Conservation (phyloP, 805 yeast genomes). For the Saccharomycopsis microspora region DNA sequence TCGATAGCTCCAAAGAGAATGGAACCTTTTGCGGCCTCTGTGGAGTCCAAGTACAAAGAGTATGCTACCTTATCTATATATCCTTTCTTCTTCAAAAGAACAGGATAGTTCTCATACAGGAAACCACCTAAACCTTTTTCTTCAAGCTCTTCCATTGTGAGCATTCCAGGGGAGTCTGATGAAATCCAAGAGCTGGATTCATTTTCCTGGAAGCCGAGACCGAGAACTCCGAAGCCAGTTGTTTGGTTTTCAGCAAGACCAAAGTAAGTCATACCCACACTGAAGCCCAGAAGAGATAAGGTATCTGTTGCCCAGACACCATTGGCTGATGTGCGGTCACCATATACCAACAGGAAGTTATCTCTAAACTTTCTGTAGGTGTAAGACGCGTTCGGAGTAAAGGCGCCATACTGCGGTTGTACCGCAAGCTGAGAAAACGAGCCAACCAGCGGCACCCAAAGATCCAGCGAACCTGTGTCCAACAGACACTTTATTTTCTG, state of each 20-base stretch:
- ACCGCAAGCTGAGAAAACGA: slow-evolving; percentile 32
- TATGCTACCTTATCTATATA: slow-evolving; percentile 42
- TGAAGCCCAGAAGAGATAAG: slow-evolving; percentile 32
- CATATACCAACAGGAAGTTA: slow-evolving; percentile 31
- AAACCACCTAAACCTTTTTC: slow-evolving; percentile 21
- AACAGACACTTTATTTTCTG: slow-evolving; percentile 86
- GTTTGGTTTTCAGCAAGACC: slow-evolving; percentile 69
- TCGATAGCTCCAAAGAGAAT: slow-evolving; percentile 68
- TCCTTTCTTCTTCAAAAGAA: slow-evolving; percentile 45
- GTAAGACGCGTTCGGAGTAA: slow-evolving; percentile 23
- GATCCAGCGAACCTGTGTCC: slow-evolving; percentile 92
- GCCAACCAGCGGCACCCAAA: slow-evolving; percentile 69
- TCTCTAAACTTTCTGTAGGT: slow-evolving; percentile 24
- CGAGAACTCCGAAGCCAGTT: slow-evolving; percentile 47
- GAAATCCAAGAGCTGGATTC: slow-evolving; percentile 8
- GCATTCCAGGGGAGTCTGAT: not conserved
- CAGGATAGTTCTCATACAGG: slow-evolving; percentile 45
- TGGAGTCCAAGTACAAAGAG: slow-evolving; percentile 44
- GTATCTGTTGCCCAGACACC: slow-evolving; percentile 59
- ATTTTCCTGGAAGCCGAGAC: slow-evolving; percentile 51
- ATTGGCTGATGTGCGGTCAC: slow-evolving; percentile 34
- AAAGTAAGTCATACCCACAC: slow-evolving; percentile 42
- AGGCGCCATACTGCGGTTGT: slow-evolving; percentile 29
- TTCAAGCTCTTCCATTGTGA: not conserved
- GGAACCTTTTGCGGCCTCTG: slow-evolving; percentile 31